Evolutionary conservation across 176 grass and related monocot genomes (phyloP).

Genomic region (Carex scoparia): DNA sequence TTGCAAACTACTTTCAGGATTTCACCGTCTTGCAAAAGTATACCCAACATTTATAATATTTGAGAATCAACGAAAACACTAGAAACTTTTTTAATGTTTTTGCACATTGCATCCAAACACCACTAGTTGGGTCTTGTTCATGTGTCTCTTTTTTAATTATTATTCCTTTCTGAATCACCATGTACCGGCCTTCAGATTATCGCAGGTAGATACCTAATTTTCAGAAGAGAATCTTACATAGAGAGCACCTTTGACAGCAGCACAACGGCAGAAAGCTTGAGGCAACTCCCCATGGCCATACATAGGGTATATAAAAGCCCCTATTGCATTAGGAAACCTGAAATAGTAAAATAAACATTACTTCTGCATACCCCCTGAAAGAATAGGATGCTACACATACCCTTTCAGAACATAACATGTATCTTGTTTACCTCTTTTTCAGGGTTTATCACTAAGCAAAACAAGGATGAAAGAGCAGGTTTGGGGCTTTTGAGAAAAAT

Average conservation of each 20-base stretch:
- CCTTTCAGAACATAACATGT: background rate
- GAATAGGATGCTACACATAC: background rate
- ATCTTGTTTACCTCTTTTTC: background rate
- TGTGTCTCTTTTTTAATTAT: background rate
- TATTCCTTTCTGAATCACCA: background rate
- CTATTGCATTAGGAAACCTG: conserved; percentile 86
- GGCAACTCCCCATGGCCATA: conserved; percentile 95
- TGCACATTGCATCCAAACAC: background rate
- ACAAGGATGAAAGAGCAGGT: background rate
- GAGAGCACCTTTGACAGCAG: conserved; percentile 92
- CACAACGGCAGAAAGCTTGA: conserved; percentile 95
- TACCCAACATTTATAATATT: background rate
- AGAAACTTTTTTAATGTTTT: background rate
- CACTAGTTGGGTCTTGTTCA: background rate
- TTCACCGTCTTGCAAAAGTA: background rate
- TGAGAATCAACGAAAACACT: no score
- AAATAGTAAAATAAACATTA: conserved; percentile 5
- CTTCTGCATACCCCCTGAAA: background rate
- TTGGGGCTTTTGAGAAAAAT: background rate
- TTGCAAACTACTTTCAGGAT: background rate
- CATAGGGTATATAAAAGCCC: conserved; percentile 90
- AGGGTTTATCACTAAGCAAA: background rate
- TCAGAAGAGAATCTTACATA: conserved; percentile 62
- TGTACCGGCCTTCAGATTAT: background rate
- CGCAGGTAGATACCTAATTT: background rate